phyloP scores from a whole-genome alignment of 345 rosid species.

The Citropsis articulata region DNA sequence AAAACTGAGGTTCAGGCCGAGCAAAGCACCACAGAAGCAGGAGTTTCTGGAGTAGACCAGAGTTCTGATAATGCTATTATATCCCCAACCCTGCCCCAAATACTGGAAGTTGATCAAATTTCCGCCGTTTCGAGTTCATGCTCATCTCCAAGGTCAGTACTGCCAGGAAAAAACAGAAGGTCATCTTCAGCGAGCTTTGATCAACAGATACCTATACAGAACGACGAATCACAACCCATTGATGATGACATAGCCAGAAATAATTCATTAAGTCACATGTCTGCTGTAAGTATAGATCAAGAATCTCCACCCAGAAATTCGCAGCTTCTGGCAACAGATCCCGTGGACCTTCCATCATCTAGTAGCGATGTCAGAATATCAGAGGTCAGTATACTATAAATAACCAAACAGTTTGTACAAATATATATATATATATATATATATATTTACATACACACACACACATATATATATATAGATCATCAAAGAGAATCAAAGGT shows the following conservation, averaged over 20 bases:
- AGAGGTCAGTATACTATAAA: constrained; percentile 26
- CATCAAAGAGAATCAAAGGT: neutral
- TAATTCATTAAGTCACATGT: constrained; percentile 17
- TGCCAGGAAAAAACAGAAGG: constrained; percentile 24
- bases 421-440: neutral
- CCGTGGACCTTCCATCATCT: constrained; percentile 9
- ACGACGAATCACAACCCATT: constrained; percentile 14
- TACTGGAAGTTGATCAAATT: constrained; percentile 18
- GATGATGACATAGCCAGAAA: constrained; percentile 15
- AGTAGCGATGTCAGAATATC: constrained; percentile 3
- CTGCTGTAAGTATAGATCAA: constrained; percentile 10
- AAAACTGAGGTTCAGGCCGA: constrained; percentile 7
- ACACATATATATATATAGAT: neutral
- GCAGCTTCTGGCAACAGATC: constrained; percentile 14
- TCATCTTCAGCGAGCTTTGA: constrained; percentile 20
- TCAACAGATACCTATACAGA: constrained; percentile 21
- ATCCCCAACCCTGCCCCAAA: constrained; percentile 11
- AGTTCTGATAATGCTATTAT: constrained; percentile 14
- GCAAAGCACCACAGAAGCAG: constrained; percentile 25
- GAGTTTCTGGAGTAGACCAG: constrained; percentile 24
- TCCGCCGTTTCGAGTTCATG: constrained; percentile 27
- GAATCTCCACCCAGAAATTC: constrained; percentile 18
- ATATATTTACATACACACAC: no score
- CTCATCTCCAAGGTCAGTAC: constrained; percentile 49
- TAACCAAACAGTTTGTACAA: neutral